phyloP scores from a whole-genome alignment of 495 filamentous ascomycete species.

The Penicillium riverlandense region DNA sequence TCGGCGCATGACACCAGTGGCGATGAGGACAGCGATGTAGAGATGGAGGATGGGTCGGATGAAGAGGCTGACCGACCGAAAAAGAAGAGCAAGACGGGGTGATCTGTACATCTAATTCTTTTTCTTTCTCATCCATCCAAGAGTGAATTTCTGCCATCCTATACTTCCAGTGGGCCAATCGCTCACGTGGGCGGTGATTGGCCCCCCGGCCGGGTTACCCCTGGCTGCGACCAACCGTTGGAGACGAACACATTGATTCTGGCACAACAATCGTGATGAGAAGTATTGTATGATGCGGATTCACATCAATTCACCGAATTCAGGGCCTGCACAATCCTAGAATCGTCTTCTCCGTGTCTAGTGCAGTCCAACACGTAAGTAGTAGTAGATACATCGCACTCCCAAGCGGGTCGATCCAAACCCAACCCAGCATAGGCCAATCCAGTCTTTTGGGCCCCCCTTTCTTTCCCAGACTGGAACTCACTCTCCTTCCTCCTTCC shows the following conservation, averaged over 20 bases:
- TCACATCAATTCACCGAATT: too few relatives aligned
- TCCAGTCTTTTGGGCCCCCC: slow-evolving; percentile 12
- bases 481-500: slow-evolving; percentile 3
- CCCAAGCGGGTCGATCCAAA: slow-evolving; percentile 15
- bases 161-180: slow-evolving; percentile 1
- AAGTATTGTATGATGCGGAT: too few relatives aligned
- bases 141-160: too few relatives aligned
- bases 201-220: too few relatives aligned
- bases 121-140: too few relatives aligned
- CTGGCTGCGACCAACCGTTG: too few relatives aligned
- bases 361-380: too few relatives aligned
- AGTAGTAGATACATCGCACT: neutral
- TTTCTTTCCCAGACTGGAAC: slow-evolving; percentile 28
- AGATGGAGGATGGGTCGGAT: slow-evolving; percentile 46
- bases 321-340: too few relatives aligned
- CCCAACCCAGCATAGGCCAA: slow-evolving; percentile 15
- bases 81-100: slow-evolving; percentile 59
- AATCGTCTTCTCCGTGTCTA: too few relatives aligned
- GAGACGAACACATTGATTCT: too few relatives aligned
- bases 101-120: slow-evolving; percentile 18
- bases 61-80: slow-evolving; percentile 50
- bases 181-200: slow-evolving; percentile 11
- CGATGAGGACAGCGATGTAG: slow-evolving; percentile 58
- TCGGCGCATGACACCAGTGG: slow-evolving; percentile 73
- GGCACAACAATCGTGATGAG: too few relatives aligned